Evolutionary conservation across 2,329 filamentous ascomycete genomes (phyloP), one percentile per base, ranked within the genome.

Genomic region (Diaporthe sp.): DNA sequence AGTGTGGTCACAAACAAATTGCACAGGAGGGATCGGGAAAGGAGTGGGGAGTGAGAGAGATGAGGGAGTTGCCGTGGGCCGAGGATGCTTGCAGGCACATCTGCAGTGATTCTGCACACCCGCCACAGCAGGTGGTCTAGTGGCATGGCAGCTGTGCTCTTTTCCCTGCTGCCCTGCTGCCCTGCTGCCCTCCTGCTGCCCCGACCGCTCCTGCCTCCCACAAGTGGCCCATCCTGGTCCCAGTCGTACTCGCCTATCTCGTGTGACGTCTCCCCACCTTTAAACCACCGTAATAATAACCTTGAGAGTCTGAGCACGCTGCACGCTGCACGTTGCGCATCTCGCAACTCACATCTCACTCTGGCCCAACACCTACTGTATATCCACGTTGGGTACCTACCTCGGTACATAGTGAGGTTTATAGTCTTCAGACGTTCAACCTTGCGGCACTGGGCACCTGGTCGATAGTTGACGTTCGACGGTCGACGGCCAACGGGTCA

Each of bases 221-320:
- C 58, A 13, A 22, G 12, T 47, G 34, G 15, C 58, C 42, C 42
- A 61, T 72, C 57, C 57, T 28, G 8, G 70, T 61, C 47, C 20
- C 12, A 20, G 71, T 65, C 58, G 39, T 28, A 65, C 71, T 73
- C 71, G 71, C 71, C 58, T 73, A 73, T 73, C 71, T 51, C 51
- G 58, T 73, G 71, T 73, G 71, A 73, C 71, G 58, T 73, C 71
- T 73, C 58, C 47, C 58, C 60, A 61, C 71, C 57, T 53, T 44
- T 63, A 10, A 61, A 55, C 39, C n/a, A 42, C 58, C 71, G 53
- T 31, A 31, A 25, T 25, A 25, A 25, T 25, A n/a, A 34, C 34
- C 34, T 34, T 34, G 34, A 34, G 8, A 22, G 31, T n/a, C 42
- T 22, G 15, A 47, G 47, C 47, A 39, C 22, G 31, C 47, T 68